A percentile compares a stretch with the other conserved stretches of the same genome.
These are phyloP conservation scores for Ophiostoma quercus DNA, from an alignment of 2,329 filamentous ascomycete species.

Conservation along the genomic window DNA sequence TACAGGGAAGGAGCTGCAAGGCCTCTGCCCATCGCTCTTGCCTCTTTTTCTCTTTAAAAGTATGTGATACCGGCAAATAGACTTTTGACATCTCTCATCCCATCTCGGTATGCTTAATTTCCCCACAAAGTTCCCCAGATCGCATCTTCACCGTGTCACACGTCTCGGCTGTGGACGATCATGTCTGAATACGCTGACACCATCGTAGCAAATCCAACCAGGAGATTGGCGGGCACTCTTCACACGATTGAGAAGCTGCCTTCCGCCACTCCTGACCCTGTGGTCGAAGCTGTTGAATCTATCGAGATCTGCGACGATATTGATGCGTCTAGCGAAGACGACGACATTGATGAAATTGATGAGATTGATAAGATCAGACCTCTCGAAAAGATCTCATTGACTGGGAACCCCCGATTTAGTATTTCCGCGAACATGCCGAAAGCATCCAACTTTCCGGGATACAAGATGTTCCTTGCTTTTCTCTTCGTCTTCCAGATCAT, in stretches of 20 bases:
- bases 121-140: neutral
- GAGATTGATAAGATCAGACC: neutral
- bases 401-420: neutral
- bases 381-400: too few species aligned
- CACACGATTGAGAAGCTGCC: too few species aligned
- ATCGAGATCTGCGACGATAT: neutral
- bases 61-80: neutral
- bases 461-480: conserved; percentile 17
- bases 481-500: conserved; percentile 13
- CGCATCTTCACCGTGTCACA: neutral
- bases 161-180: neutral
- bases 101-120: neutral
- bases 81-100: neutral
- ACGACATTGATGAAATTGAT: neutral
- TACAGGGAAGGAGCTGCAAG: neutral
- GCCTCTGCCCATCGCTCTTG: neutral
- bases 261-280: neutral
- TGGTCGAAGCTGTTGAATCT: neutral
- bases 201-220: conserved; percentile 5
- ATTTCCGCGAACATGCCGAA: neutral
- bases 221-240: neutral
- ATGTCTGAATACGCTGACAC: conserved; percentile 11
- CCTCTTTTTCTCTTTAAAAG: neutral
- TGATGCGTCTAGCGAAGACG: neutral
- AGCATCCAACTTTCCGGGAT: neutral